These are phyloP conservation scores for Eremochloa ophiuroides DNA, from an alignment of 176 grass and related monocot genomes.

Conservation along the genomic window DNA sequence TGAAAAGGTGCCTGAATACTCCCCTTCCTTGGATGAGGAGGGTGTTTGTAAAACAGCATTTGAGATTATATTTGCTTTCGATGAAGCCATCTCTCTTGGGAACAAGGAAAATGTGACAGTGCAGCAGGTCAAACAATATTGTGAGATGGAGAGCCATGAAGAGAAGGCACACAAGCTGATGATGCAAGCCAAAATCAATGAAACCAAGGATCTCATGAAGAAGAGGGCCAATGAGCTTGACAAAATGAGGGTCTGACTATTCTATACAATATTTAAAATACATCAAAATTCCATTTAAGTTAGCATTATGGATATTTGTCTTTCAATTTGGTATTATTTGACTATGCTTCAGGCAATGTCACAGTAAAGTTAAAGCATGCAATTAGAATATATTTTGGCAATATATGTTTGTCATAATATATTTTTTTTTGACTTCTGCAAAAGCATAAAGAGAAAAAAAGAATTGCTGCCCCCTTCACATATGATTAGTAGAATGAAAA, in stretches of 20 bases:
- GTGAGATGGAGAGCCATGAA: slow-evolving; percentile 88
- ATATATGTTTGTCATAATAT: too few relatives aligned
- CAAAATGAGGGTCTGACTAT: slow-evolving; percentile 64
- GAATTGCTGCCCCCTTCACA: background rate
- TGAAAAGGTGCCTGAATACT: slow-evolving; percentile 77
- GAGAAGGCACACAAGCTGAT: slow-evolving; percentile 75
- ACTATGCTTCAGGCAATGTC: background rate
- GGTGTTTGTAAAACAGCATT: slow-evolving; percentile 60
- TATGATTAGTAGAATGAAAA: background rate
- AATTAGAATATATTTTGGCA: background rate
- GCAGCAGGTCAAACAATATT: slow-evolving; percentile 89
- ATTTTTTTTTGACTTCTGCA: background rate
- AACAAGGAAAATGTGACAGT: slow-evolving; percentile 83
- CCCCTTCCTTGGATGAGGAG: slow-evolving; percentile 75
- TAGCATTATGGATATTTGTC: background rate
- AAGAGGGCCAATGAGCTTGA: slow-evolving; percentile 81
- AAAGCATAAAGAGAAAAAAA: background rate
- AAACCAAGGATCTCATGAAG: slow-evolving; percentile 88
- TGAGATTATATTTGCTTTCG: slow-evolving; percentile 91
- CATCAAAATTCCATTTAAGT: background rate
- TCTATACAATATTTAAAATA: slow-evolving; percentile 1
- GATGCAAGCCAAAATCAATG: slow-evolving; percentile 84
- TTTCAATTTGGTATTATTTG: background rate
- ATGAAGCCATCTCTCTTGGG: slow-evolving; percentile 80
- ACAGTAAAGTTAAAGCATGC: background rate